Evolutionary conservation across 352 stramenopile species (phyloP).

Genomic region (Phytophthora boehmeriae): DNA sequence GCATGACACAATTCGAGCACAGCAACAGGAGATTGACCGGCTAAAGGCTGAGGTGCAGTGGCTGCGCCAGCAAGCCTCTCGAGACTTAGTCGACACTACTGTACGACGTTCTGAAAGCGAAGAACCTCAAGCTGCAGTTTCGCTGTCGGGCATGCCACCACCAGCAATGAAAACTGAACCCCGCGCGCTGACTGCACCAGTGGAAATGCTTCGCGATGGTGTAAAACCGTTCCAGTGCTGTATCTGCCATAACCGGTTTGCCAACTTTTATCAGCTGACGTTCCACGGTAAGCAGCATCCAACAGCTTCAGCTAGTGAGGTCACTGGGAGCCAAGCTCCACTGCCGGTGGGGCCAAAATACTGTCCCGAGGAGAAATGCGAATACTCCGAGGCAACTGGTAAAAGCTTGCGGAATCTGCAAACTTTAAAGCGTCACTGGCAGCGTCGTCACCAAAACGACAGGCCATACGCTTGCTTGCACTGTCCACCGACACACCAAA

Average conservation of each 20-base stretch:
- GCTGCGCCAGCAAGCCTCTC: constrained; percentile 24
- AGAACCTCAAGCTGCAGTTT: neutral
- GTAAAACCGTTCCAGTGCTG: constrained; percentile 72
- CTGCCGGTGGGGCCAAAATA: constrained; percentile 66
- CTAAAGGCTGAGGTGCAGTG: constrained; percentile 45
- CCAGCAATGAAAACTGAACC: constrained; percentile 5
- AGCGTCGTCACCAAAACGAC: constrained; percentile 58
- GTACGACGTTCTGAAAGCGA: constrained; percentile 1
- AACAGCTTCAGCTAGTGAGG: constrained; percentile 26
- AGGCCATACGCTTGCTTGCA: constrained; percentile 57
- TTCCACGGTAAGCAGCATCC: constrained; percentile 74
- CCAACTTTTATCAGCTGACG: constrained; percentile 76
- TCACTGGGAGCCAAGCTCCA: constrained; percentile 45
- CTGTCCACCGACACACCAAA: constrained; percentile 45
- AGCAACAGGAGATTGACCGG: constrained; percentile 52
- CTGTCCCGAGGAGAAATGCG: constrained; percentile 59
- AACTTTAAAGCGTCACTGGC: constrained; percentile 78
- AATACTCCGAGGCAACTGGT: constrained; percentile 49
- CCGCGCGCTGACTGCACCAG: constrained; percentile 44
- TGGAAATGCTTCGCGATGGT: constrained; percentile 61
- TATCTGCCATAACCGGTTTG: constrained; percentile 57
- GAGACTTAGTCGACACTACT: constrained; percentile 12
- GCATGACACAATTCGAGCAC: constrained; percentile 45
- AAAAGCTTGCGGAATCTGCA: constrained; percentile 69
- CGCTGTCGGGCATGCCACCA: neutral